Base-by-base conservation (phyloP, 2,329 filamentous ascomycete genomes). In the Clonostachys chloroleuca region DNA sequence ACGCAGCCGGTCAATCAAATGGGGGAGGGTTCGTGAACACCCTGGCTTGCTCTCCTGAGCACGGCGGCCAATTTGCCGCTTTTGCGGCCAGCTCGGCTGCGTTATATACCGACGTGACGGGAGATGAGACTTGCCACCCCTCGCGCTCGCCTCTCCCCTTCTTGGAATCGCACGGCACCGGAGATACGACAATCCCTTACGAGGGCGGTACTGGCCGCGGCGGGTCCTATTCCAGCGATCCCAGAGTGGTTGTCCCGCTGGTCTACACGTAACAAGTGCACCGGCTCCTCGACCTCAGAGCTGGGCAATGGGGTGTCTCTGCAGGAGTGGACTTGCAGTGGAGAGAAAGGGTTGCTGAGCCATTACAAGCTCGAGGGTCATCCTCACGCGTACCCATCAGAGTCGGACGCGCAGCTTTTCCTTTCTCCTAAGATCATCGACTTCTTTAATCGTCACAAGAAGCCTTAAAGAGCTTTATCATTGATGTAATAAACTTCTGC, bases 191-290 rank as follows among this genome's bases (percentile, higher is more conserved):
- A 16, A 46, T 46, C 36, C 44, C 44, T 12, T 46, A 46, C 30
- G 16, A 41, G 10, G 44, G 44, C 77, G 69, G 66, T 3, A 30
- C 49, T 4, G 62, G 71, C 5, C 63, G 66, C 3, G 66, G 66
- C 2, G 70, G 70, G 69, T 0, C 68, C 65, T 45, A 51, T 77
- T 43, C 75, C 74, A 2, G 52, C 68, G 0, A 72, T 79, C 34
- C 60, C 65, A 16, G 58, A 66, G 37, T 73, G 65, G 58, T 57
- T 66, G 1, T 45, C 47, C 4, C 56, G 60, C 52, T 77, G 73
- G 73, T 64, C 61, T 6, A 34, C 40, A 16, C 51, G 66, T 13
- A 54, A 58, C 42, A 53, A 33, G 34, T 53, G 12, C 24, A 30
- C 9, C 10, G 24, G 24, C 6, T 30, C 24, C 24, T 30, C 24